Base-by-base conservation (phyloP, 208 protist genomes). In the Trypanosoma rangeli region DNA sequence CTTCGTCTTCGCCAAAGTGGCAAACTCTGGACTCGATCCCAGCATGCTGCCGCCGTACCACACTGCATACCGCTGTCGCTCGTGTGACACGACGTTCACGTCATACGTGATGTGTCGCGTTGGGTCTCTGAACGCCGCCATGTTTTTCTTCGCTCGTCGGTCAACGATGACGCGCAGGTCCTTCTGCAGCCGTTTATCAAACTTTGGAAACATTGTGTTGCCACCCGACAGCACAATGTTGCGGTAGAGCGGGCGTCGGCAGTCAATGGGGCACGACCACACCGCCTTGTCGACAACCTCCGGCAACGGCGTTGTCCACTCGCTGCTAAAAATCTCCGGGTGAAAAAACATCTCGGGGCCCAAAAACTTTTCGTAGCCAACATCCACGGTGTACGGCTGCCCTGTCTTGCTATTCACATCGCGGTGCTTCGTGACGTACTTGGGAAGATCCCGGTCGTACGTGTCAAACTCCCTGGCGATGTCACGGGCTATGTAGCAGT, bases 151-250 rank as follows among this genome's bases (percentile, higher is more conserved):
- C 10, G 83, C 73, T 0, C 81, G 80, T 33, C 48, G 37, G 29
- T 65, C 68, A 12, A 82, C 74, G 24, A 79, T 46, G 24, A 37
- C 49, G 4, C 58, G 60, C 24, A 89, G 49, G 10, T 74, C 78
- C 20, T 68, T 52, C 26, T 79, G 63, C 39, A 93, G 56, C 0
- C 77, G 70, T 28, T 75, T 71, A 31, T 78, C 86, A 70, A 99
- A 99, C 65, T 98, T 86, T 64, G 98, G 96, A 76, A 99, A 99
- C 87, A 99, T 98, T 12, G 97, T 98, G 15, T 88, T 97, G 56
- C 98, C 98, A 44, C 98, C 99, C n/a, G 94, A 99, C n/a, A 99
- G 83, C 0, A 99, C 90, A 68, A 99, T 97, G 74, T 99, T 99
- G 12, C 69, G 74, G 82, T 99, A 99, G 7, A 99, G 86, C 26